Conservation (phyloP, 441 rosid genomes). For the Populus hybrid region DNA sequence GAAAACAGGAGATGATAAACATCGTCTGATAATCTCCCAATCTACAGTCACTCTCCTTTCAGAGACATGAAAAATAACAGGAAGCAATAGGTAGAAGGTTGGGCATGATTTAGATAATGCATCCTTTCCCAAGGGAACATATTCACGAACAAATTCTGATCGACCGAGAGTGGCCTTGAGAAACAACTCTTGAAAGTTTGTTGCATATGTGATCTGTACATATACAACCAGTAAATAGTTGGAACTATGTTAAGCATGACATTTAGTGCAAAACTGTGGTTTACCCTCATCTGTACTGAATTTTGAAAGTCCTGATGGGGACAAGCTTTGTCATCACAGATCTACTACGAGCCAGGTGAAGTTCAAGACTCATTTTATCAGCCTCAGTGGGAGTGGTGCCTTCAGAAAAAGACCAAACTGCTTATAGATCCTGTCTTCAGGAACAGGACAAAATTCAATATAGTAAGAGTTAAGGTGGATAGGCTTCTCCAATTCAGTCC, state of each 20-base stretch:
- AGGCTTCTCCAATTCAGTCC: constrained; percentile 42
- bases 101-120: constrained; percentile 38
- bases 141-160: constrained; percentile 47
- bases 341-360: constrained; percentile 88
- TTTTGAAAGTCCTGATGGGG: constrained; percentile 38
- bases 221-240: constrained; percentile 19
- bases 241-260: constrained; percentile 17
- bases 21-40: constrained; percentile 63
- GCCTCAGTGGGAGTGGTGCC: constrained; percentile 82
- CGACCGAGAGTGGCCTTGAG: constrained; percentile 78
- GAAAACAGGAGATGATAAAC: constrained; percentile 84
- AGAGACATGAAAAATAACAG: constrained; percentile 38
- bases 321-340: constrained; percentile 65
- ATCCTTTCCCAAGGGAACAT: constrained; percentile 56
- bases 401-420: constrained; percentile 81
- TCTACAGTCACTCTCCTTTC: constrained; percentile 47
- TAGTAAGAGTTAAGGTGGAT: constrained; percentile 57
- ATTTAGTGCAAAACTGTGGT: constrained; percentile 15
- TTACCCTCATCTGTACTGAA: constrained; percentile 71
- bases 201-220: constrained; percentile 65
- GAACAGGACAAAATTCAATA: constrained; percentile 66
- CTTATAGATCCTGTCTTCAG: constrained; percentile 77
- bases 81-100: constrained; percentile 85
- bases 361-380: constrained; percentile 69
- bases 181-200: constrained; percentile 79